Evolutionary conservation across 1,284 basidiomycete genomes (phyloP), one percentile per base, ranked within the genome.

Genomic region (Cystobasidium slooffiae): DNA sequence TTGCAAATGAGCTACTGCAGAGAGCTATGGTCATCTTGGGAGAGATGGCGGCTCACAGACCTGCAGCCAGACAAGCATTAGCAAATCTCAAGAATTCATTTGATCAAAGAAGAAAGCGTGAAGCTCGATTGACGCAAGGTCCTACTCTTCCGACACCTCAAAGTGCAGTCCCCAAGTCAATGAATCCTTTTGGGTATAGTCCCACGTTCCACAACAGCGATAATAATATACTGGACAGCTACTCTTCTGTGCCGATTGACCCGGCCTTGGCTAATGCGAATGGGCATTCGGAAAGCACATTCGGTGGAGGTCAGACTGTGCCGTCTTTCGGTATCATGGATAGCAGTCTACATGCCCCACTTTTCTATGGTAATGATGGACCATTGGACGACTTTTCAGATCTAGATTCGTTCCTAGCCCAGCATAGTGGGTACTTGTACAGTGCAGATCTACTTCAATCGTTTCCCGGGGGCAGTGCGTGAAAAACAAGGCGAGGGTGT

Each of bases 371-470:
- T 43, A 62, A 52, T 56, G 66, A 68, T 31, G 55, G 46, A 37
- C 53, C 52, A 2, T 41, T 56, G 22, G 52, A 56, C 52, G 69
- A 63, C 22, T 53, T 72, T 46, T 49, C 69, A 12, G 69, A 72
- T 37, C 51, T 72, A 6, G 69, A 72, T 20, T 41, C 49, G 6
- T 72, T 72, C 61, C 51, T 72, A 4, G 69, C 69, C 20, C 69
- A 72, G 64, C 58, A 72, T 43, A 46, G 47, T 14, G 49, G 58
- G 3, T 72, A 72, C 43, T 61, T 72, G 9, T 72, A 72, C 64
- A 46, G 41, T 20, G 64, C 64, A 18, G 64, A 66, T 66, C 49
- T 66, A 37, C 64, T 66, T 8, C 41, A 66, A 66, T 43, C 41
- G 5, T 66, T 66, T 41, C 64, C 64, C 22, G 64, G 64, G 7